Evolutionary conservation across 352 stramenopile species (phyloP).

Genomic region (Phytophthora constricta): DNA sequence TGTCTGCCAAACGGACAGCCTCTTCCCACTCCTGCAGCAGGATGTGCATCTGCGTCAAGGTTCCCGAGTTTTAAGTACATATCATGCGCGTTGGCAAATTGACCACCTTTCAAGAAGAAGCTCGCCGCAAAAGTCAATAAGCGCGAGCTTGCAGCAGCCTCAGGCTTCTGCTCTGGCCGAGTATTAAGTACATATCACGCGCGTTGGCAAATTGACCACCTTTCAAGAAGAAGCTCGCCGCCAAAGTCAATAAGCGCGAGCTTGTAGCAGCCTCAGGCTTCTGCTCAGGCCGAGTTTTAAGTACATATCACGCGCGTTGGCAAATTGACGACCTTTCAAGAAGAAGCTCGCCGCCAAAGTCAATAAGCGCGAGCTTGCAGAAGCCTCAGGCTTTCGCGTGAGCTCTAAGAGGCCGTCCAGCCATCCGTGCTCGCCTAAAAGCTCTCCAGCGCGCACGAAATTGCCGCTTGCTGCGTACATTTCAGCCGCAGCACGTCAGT

Average conservation of each 20-base stretch:
- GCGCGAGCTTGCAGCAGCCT: constrained; percentile 44
- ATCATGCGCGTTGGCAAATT: constrained; percentile 80
- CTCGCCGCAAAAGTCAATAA: constrained; percentile 64
- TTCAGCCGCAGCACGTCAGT: constrained; percentile 91
- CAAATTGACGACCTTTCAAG: constrained; percentile 75
- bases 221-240: constrained; percentile 72
- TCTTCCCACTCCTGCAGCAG: constrained; percentile 92
- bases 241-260: constrained; percentile 56
- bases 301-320: constrained; percentile 81
- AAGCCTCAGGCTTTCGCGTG: constrained; percentile 60
- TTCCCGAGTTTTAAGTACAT: constrained; percentile 86
- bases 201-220: constrained; percentile 80
- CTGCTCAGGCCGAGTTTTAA: constrained; percentile 76
- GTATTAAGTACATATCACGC: constrained; percentile 82
- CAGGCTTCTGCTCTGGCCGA: constrained; percentile 66
- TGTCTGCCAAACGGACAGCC: constrained; percentile 89
- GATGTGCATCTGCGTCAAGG: constrained; percentile 92
- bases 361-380: constrained; percentile 49
- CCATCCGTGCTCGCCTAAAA: constrained; percentile 89
- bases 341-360: constrained; percentile 70
- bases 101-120: constrained; percentile 77
- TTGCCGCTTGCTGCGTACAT: constrained; percentile 93
- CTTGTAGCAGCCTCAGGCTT: constrained; percentile 54
- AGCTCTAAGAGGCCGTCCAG: constrained; percentile 88
- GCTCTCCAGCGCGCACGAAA: constrained; percentile 76